Evolutionary conservation across 176 grass and related monocot genomes (phyloP).

Genomic region (Ensete ventricosum): DNA sequence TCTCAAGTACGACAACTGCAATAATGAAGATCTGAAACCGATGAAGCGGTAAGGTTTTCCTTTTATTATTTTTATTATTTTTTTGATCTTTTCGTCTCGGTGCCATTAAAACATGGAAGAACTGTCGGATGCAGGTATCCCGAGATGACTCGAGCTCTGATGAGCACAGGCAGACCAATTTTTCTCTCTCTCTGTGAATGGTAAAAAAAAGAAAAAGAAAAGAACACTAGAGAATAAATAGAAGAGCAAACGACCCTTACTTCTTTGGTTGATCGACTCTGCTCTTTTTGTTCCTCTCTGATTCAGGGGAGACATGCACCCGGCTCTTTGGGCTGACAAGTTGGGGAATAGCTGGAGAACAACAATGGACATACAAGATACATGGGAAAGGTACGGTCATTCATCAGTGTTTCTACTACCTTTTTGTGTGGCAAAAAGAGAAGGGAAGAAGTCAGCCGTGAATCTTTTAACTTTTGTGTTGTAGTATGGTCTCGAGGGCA

Average conservation of each 20-base stretch:
- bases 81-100: neutral
- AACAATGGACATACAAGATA: slow-evolving; percentile 69
- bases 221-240: neutral
- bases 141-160: slow-evolving; percentile 69
- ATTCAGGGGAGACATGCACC: slow-evolving; percentile 93
- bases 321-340: slow-evolving; percentile 53
- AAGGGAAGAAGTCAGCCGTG: too few relatives aligned
- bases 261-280: neutral
- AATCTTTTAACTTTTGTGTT: neutral
- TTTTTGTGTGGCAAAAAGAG: neutral
- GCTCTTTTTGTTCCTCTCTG: neutral
- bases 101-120: neutral
- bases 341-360: slow-evolving; percentile 93
- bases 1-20: slow-evolving; percentile 95
- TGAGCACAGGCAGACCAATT: slow-evolving; percentile 46
- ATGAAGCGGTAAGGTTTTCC: slow-evolving; percentile 35
- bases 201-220: slow-evolving; percentile 6
- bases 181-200: slow-evolving; percentile 85
- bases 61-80: neutral
- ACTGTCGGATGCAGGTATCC: slow-evolving; percentile 44
- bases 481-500: slow-evolving; percentile 65
- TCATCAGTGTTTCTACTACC: neutral
- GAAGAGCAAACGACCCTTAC: slow-evolving; percentile 4
- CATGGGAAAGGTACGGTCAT: slow-evolving; percentile 49
- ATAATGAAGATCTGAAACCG: slow-evolving; percentile 67